Evolutionary conservation across 2,329 filamentous ascomycete species (phyloP).

Genomic region (Botrytis pseudocinerea): DNA sequence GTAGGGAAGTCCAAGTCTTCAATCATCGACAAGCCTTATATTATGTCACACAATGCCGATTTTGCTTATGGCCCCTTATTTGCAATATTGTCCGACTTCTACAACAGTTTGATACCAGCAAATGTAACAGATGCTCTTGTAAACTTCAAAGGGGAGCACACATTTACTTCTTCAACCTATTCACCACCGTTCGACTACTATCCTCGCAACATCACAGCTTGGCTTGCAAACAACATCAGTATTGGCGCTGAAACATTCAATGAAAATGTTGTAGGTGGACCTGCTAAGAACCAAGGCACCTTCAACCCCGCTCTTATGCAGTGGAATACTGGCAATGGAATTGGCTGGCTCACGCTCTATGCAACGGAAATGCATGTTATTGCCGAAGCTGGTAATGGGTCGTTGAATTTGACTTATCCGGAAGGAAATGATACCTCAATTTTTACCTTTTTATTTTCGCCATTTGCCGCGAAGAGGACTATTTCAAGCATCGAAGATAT

Average conservation of each 20-base stretch:
- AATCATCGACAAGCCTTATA: slow-evolving; percentile 31
- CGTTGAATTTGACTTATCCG: slow-evolving; percentile 55
- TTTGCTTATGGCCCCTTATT: slow-evolving; percentile 59
- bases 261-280: slow-evolving; percentile 57
- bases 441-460: slow-evolving; percentile 54
- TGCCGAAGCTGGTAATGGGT: slow-evolving; percentile 45
- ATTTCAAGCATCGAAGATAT: slow-evolving; percentile 51
- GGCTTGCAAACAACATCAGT: slow-evolving; percentile 56
- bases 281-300: slow-evolving; percentile 50
- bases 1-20: slow-evolving; percentile 47
- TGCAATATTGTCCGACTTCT: slow-evolving; percentile 53
- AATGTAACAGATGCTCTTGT: slow-evolving; percentile 44
- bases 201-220: slow-evolving; percentile 59
- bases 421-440: slow-evolving; percentile 49
- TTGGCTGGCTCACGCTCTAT: slow-evolving; percentile 39
- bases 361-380: slow-evolving; percentile 46
- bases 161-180: slow-evolving; percentile 53
- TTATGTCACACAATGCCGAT: slow-evolving; percentile 59
- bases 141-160: slow-evolving; percentile 54
- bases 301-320: slow-evolving; percentile 63
- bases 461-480: slow-evolving; percentile 48
- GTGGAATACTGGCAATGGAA: slow-evolving; percentile 50
- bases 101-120: slow-evolving; percentile 49
- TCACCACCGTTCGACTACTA: slow-evolving; percentile 59
- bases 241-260: slow-evolving; percentile 62